Conservation (phyloP, 2,329 filamentous ascomycete genomes). For the Stachybotrys echinatus region DNA sequence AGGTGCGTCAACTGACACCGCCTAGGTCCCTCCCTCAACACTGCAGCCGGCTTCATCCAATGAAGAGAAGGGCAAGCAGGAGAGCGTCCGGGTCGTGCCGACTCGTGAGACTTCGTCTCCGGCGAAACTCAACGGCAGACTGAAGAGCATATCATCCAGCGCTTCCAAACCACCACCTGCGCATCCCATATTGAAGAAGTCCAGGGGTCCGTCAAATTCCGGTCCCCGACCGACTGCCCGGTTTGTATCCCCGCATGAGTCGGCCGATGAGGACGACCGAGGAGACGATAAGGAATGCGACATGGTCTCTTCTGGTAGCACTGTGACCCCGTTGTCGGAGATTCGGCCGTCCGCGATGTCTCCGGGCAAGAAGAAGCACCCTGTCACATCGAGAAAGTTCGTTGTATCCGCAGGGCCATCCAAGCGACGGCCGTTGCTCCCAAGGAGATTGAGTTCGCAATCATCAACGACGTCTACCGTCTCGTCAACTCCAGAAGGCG, state of each 20-base stretch:
- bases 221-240: constrained; percentile 55
- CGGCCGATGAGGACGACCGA: constrained; percentile 33
- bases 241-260: constrained; percentile 51
- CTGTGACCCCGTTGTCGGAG: constrained; percentile 24
- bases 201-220: constrained; percentile 45
- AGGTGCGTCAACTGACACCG: constrained; percentile 8
- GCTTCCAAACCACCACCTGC: constrained; percentile 39
- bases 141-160: constrained; percentile 29
- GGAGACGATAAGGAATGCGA: constrained; percentile 15
- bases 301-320: constrained; percentile 36
- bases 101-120: neutral
- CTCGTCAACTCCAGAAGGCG: constrained; percentile 6
- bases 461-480: constrained; percentile 28
- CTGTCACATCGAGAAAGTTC: constrained; percentile 29
- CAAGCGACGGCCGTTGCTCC: constrained; percentile 40
- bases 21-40: constrained; percentile 20
- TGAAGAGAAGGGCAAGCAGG: constrained; percentile 4
- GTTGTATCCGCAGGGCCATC: constrained; percentile 36
- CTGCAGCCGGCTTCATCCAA: constrained; percentile 18
- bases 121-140: constrained; percentile 6
- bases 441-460: constrained; percentile 43
- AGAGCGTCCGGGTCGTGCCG: constrained; percentile 3
- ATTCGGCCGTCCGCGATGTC: constrained; percentile 18
- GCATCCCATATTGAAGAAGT: constrained; percentile 57
- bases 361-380: constrained; percentile 21